phyloP scores from a whole-genome alignment of 2,329 filamentous ascomycete genomes.

The Cryphonectria parasitica region DNA sequence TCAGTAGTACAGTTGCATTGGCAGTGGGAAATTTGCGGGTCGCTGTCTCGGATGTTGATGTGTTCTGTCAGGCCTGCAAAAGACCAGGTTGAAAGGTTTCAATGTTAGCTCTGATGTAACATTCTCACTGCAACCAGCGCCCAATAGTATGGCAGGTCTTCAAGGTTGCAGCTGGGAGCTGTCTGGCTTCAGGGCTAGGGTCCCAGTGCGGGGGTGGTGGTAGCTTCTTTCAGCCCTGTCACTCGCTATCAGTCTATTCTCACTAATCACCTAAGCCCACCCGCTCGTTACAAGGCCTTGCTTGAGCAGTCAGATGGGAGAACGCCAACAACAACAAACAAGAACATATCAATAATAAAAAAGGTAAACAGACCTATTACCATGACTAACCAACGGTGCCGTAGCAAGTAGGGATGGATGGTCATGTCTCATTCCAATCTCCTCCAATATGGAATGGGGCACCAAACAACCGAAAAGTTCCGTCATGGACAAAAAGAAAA shows the following conservation, averaged over 20 bases:
- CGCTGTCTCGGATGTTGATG: neutral
- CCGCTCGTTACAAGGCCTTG: neutral
- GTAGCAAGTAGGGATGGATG: neutral
- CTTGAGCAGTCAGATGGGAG: neutral
- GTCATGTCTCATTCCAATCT: constrained; percentile 4
- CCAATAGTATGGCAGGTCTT: neutral
- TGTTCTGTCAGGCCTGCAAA: neutral
- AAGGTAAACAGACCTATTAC: neutral
- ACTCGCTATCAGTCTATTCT: neutral
- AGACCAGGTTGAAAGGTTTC: neutral
- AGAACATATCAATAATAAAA: neutral
- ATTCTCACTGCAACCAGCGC: neutral
- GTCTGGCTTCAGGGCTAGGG: neutral
- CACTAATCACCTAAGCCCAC: neutral
- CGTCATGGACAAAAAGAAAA: neutral
- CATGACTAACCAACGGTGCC: neutral
- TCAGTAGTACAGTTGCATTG: neutral
- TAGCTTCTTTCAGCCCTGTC: neutral
- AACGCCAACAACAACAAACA: neutral
- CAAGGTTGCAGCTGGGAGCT: neutral
- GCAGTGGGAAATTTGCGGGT: constrained; percentile 6
- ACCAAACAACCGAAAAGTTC: neutral
- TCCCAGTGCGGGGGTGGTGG: neutral
- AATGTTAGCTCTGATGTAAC: neutral
- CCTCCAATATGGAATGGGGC: constrained; percentile 4